Evolutionary conservation across 306 rosid genomes (phyloP).

Genomic region (Fragaria nilgerrensis): DNA sequence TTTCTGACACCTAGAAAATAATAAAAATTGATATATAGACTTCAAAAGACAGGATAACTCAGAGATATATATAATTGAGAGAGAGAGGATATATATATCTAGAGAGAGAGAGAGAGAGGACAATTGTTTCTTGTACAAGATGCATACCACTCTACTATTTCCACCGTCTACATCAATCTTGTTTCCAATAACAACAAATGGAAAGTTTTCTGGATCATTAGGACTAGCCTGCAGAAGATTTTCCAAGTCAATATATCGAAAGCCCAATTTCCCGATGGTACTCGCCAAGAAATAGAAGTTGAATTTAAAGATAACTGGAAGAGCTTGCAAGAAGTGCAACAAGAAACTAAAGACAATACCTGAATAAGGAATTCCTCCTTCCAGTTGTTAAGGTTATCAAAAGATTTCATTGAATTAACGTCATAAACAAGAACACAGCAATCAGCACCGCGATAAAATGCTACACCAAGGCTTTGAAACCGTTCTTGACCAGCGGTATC

Average conservation of each 20-base stretch:
- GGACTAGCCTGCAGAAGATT: conserved; percentile 86
- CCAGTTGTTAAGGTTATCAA: conserved; percentile 98
- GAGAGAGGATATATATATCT: background rate
- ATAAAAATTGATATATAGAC: conserved; percentile 2
- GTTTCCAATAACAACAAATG: conserved; percentile 96
- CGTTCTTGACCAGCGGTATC: conserved; percentile 99
- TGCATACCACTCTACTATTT: conserved; percentile 90
- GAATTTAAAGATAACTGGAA: background rate
- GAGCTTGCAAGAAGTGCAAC: background rate
- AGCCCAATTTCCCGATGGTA: background rate
- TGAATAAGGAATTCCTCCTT: conserved; percentile 97
- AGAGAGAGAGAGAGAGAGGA: conserved; percentile 9
- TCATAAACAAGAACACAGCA: conserved; percentile 99
- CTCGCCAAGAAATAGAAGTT: background rate
- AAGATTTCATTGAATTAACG: conserved; percentile 94
- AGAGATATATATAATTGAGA: background rate
- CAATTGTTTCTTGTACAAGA: background rate
- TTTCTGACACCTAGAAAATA: conserved; percentile 74
- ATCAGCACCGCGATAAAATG: conserved; percentile 99
- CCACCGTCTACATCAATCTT: conserved; percentile 96
- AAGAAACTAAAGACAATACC: conserved; percentile 33
- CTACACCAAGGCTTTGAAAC: conserved; percentile 98
- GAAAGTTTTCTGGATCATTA: conserved; percentile 97
- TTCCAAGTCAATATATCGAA: conserved; percentile 18
- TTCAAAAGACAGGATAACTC: background rate